A percentile compares a stretch with the other conserved stretches of the same genome.
phyloP scores from a whole-genome alignment of 306 rosid species.

The Abrus precatorius region DNA sequence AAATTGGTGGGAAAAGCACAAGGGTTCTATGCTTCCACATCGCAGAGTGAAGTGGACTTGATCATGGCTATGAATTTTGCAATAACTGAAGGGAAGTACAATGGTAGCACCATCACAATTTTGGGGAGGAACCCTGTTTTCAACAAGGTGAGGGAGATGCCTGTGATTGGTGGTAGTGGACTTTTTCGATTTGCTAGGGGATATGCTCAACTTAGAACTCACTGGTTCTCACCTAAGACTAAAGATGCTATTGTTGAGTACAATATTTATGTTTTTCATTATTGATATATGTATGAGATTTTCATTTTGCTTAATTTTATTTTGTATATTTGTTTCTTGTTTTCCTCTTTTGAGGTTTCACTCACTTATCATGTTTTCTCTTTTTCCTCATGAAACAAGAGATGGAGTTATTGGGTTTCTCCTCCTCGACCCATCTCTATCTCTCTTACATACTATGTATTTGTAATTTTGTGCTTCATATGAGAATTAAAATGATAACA shows the following conservation, averaged over 20 bases:
- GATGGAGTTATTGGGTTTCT: not conserved
- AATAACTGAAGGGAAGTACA: constrained; percentile 69
- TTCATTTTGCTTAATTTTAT: not conserved
- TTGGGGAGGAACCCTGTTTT: constrained; percentile 71
- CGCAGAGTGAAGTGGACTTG: constrained; percentile 55
- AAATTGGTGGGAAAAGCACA: constrained; percentile 62
- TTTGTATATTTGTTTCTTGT: not conserved
- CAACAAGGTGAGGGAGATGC: constrained; percentile 73
- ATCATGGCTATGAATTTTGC: constrained; percentile 80
- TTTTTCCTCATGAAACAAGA: not conserved
- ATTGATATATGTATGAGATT: not conserved
- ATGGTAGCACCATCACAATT: constrained; percentile 72
- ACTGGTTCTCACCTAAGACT: constrained; percentile 19
- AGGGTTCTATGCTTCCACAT: constrained; percentile 68
- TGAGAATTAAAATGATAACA: too few species aligned
- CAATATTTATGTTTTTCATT: constrained; percentile 58
- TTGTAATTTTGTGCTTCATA: too few species aligned
- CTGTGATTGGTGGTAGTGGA: constrained; percentile 85
- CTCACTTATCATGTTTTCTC: not conserved
- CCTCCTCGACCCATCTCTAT: not conserved
- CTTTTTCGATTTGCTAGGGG: constrained; percentile 80
- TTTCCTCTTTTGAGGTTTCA: not conserved
- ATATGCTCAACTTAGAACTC: constrained; percentile 64
- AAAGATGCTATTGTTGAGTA: constrained; percentile 72
- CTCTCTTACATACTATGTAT: not conserved